Conservation (phyloP, 225 moss, liverwort and hornwort species). For the Sphagnum tenellum region DNA sequence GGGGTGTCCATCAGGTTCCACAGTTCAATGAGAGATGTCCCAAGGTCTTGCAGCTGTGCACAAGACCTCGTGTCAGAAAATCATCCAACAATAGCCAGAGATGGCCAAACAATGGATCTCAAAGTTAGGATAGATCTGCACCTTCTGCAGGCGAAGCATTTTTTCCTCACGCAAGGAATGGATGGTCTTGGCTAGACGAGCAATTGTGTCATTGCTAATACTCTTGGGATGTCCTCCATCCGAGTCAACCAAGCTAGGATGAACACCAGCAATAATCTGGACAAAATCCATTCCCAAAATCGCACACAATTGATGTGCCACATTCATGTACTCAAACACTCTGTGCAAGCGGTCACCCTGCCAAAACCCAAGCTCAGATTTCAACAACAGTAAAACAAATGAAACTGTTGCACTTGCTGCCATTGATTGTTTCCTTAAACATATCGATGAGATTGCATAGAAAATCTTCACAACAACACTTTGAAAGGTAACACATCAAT, state of each 20-base stretch:
- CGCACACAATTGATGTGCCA: conserved; percentile 73
- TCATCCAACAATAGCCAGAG: background rate
- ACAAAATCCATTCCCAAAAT: conserved; percentile 90
- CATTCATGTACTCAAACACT: conserved; percentile 76
- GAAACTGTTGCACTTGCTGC: too few relatives aligned
- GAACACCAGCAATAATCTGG: conserved; percentile 74
- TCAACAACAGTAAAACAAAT: background rate
- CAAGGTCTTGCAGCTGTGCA: conserved; percentile 80
- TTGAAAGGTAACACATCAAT: background rate
- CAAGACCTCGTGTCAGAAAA: background rate
- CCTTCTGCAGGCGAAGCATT: conserved; percentile 79
- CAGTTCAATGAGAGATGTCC: conserved; percentile 87
- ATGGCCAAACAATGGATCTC: background rate
- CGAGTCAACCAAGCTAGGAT: conserved; percentile 86
- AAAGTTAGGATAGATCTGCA: conserved; percentile 3
- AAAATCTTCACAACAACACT: conserved; percentile 11
- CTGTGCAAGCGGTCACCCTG: conserved; percentile 75
- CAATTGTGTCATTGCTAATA: conserved; percentile 90
- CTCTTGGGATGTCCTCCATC: conserved; percentile 64
- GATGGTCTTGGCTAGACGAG: conserved; percentile 70
- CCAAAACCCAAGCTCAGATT: background rate
- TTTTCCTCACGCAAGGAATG: conserved; percentile 77
- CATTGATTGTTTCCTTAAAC: too few relatives aligned
- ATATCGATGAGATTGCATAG: too few relatives aligned
- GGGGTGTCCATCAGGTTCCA: conserved; percentile 97